Evolutionary conservation across 2,329 filamentous ascomycete genomes (phyloP), one percentile per base, ranked within the genome.

Genomic region (Alternaria infectoria): DNA sequence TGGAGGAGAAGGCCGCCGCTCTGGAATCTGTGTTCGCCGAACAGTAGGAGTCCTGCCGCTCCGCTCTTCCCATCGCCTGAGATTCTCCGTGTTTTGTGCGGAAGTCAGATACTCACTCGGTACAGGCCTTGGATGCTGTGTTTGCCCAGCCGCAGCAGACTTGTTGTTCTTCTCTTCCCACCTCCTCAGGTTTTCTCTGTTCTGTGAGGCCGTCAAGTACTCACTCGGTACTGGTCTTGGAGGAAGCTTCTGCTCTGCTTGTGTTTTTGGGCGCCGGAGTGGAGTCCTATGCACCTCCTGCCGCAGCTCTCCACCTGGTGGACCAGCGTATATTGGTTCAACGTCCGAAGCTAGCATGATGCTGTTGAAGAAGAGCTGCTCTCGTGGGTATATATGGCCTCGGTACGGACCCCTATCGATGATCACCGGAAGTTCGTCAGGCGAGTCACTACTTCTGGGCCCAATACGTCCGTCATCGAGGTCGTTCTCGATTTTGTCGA

Each of bases 361-460:
- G 40, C 67, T 70, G 49, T 72, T 73, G 59, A 68, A 70, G 25
- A 62, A 73, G 7, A 67, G n/a, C 17, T 71, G 45, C 7, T 64
- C 49, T 21, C 66, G 56, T 9, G 50, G 57, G 45, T 72, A 71
- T 17, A 66, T 52, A 30, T 55, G 49, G 4, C 61, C 32, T 19
- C 30, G 65, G 21, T 65, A 66, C 17, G 65, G 60, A 1, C 71
- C 71, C n/a, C 46, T 54, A 25, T 72, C 67, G 13, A 59, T 57
- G 25, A 71, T 67, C 3, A 62, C 54, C 2, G 66, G 58, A 49
- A 72, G 61, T 11, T 52, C 56, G 17, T 54, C 46, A 12, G 51
- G 52, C 25, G 61, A 54, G 46, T n/a, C 58, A 25, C 23, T 28
- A 10, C 30, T 26, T 57, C 44, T 59, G 21, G 15, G 32, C 19